Evolutionary conservation across 805 yeast species (phyloP).

Genomic region (Candida ficus): DNA sequence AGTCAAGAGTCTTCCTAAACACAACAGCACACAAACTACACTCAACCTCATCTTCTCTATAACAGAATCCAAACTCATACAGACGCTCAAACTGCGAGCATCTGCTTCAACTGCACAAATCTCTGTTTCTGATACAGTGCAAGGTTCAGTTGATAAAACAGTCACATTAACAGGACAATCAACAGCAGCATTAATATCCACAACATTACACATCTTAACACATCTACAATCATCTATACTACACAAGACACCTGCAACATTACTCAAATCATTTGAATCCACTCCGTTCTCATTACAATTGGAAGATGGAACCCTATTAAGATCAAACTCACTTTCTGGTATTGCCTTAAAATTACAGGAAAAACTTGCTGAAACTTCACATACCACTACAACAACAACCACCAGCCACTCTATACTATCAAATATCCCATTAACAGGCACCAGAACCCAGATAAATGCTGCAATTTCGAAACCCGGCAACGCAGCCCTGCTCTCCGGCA

Average conservation of each 20-base stretch:
- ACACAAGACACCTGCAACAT: neutral
- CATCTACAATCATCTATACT: neutral
- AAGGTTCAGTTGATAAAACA: conserved; percentile 4
- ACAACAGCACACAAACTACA: neutral
- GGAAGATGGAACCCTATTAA: neutral
- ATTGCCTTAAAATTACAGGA: too few relatives aligned
- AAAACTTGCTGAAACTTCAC: too few relatives aligned
- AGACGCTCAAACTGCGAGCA: too few relatives aligned
- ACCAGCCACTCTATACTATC: neutral
- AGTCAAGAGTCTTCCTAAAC: neutral
- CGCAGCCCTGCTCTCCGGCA: conserved; percentile 10
- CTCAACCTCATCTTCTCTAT: neutral
- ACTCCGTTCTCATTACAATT: neutral
- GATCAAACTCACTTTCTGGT: neutral
- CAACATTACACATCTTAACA: conserved; percentile 1
- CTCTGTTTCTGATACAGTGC: neutral
- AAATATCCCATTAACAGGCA: neutral
- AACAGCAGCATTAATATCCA: conserved; percentile 1
- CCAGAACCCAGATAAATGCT: too few relatives aligned
- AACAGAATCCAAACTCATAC: conserved; percentile 1
- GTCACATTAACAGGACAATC: conserved; percentile 2
- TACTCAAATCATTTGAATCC: neutral
- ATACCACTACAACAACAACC: neutral
- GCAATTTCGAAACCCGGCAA: neutral
- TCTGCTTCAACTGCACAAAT: neutral